These are phyloP conservation scores for Penicillium nucicola DNA, from an alignment of 495 filamentous ascomycete genomes.

Conservation along the genomic window DNA sequence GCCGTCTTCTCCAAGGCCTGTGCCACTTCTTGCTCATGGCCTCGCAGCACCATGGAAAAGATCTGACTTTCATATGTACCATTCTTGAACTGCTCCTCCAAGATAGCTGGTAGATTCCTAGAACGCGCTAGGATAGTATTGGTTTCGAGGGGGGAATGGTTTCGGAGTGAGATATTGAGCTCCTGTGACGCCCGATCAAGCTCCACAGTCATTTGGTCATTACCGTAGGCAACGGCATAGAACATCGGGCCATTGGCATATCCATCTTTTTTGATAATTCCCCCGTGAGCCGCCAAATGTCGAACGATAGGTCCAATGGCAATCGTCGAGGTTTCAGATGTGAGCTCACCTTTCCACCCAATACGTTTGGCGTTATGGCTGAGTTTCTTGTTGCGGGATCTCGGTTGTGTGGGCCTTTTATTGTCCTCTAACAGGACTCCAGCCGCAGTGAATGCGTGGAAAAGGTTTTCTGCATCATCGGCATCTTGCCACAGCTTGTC, in stretches of 20 bases:
- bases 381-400: not conserved
- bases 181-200: constrained; percentile 1
- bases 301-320: constrained; percentile 4
- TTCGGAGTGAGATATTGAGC: not conserved
- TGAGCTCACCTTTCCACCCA: constrained; percentile 14
- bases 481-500: constrained; percentile 6
- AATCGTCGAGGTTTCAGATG: constrained; percentile 5
- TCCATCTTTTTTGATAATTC: not conserved
- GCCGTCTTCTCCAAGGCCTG: constrained; percentile 9
- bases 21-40: constrained; percentile 7
- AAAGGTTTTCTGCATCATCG: constrained; percentile 4
- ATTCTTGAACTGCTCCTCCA: not conserved
- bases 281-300: constrained; percentile 1
- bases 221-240: not conserved
- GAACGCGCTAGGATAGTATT: constrained; percentile 8
- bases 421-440: constrained; percentile 1
- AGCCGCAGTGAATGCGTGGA: constrained; percentile 1
- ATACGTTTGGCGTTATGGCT: not conserved
- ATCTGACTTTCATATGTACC: not conserved
- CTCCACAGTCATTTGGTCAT: constrained; percentile 16
- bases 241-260: not conserved
- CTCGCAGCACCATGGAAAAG: constrained; percentile 1
- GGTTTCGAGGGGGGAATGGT: not conserved
- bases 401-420: not conserved
- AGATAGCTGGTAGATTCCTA: constrained; percentile 4